Percentiles rank a stretch among this genome's conserved stretches.
Evolutionary conservation across 2,329 filamentous ascomycete species (phyloP).

Genomic region (Parastagonospora nodorum): DNA sequence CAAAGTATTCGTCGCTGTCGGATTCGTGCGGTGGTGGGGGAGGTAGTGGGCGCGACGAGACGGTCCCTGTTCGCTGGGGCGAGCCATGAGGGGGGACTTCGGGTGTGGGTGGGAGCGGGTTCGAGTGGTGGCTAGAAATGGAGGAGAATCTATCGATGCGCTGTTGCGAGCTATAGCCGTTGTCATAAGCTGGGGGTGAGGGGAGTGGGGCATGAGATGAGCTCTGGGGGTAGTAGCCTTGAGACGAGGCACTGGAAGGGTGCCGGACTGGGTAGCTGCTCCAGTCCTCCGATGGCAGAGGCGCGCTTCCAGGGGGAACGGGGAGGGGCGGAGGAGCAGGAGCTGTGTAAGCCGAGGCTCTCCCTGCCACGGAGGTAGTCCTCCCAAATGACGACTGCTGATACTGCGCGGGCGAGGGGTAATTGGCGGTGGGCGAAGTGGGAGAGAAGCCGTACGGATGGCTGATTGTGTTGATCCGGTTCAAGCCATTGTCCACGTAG

Average conservation of each 20-base stretch:
- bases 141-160: conserved; percentile 38
- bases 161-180: conserved; percentile 34
- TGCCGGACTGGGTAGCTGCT: conserved; percentile 36
- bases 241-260: conserved; percentile 34
- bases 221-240: conserved; percentile 36
- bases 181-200: conserved; percentile 39
- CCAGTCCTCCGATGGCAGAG: conserved; percentile 43
- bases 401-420: conserved; percentile 35
- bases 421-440: conserved; percentile 36
- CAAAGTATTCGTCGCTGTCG: conserved; percentile 49
- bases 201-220: conserved; percentile 41
- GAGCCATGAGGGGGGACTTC: conserved; percentile 56
- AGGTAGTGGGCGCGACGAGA: conserved; percentile 61
- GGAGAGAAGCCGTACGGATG: conserved; percentile 46
- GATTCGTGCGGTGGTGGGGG: conserved; percentile 63
- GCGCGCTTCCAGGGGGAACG: conserved; percentile 39
- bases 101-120: conserved; percentile 54
- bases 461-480: conserved; percentile 37
- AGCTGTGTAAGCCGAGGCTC: conserved; percentile 40
- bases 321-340: conserved; percentile 45
- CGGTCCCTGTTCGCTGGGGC: conserved; percentile 57
- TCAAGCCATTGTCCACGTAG: conserved; percentile 45
- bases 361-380: conserved; percentile 36
- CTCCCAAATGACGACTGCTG: conserved; percentile 42
- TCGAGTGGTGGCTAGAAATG: conserved; percentile 37